Evolutionary conservation across 2,329 filamentous ascomycete genomes (phyloP).

Genomic region (Coniochaeta sp.): DNA sequence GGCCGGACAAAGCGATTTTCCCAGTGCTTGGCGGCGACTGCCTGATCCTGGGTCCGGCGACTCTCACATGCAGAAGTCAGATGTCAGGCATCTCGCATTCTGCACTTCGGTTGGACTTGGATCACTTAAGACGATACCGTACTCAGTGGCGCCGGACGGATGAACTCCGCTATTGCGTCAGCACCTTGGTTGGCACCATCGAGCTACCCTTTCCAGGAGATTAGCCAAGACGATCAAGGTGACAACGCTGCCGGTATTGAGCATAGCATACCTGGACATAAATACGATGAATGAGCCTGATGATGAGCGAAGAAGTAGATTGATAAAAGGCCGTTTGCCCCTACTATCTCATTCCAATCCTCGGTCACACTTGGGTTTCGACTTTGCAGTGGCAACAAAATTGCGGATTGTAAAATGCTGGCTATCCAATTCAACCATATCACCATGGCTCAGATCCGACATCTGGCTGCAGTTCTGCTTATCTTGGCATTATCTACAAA

Average conservation of each 20-base stretch:
- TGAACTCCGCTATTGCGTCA: neutral
- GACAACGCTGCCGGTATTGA: neutral
- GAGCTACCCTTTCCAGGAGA: neutral
- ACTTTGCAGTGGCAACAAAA: neutral
- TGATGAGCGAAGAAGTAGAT: neutral
- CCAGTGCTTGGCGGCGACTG: too few species aligned
- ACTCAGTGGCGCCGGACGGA: neutral
- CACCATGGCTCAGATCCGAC: neutral
- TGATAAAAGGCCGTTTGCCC: neutral
- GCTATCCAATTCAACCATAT: neutral
- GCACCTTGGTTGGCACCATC: neutral
- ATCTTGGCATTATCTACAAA: neutral
- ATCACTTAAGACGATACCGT: too few species aligned
- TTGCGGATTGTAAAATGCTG: neutral
- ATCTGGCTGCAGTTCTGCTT: neutral
- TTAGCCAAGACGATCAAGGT: neutral
- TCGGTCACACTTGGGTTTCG: too few species aligned
- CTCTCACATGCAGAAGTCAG: too few species aligned
- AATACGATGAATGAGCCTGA: neutral
- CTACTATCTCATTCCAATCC: neutral
- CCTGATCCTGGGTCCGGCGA: too few species aligned
- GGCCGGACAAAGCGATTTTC: too few species aligned
- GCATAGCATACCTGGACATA: neutral
- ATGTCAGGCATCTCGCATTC: too few species aligned
- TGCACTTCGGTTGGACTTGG: too few species aligned